Evolutionary conservation across 371 early-diverging fungal genomes (phyloP), one percentile per base, ranked within the genome.

Genomic region (Thermomucor indicae-seudaticae): DNA sequence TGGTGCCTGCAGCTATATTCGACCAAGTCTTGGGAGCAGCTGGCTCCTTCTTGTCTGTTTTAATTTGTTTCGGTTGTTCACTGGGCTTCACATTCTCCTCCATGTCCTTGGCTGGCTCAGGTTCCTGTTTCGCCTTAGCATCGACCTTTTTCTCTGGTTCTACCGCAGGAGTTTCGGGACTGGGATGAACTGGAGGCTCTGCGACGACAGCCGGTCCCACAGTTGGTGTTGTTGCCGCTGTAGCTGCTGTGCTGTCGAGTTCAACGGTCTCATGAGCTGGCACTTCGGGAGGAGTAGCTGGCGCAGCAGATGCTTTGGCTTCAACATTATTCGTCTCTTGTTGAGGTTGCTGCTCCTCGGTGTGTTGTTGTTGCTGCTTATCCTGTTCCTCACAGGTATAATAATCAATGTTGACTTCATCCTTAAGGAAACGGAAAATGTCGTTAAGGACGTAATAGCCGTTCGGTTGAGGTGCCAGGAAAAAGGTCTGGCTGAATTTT

Each of bases 381-480:
- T 32, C 34, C 38, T 54, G 49, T 22, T 45, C 42, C 35, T 51
- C 58, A 25, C 50, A 53, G 10, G 44, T 43, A 43, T 55, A 55
- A 39, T 55, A 55, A 30, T 55, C 55, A 38, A 55, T 55, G 14
- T 55, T 30, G 29, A 51, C 61, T 45, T 89, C 91, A 23, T 96
- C 96, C 65, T 88, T 89, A 53, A 96, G 64, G 76, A 86, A 97
- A 43, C 97, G 88, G 75, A 96, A 88, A 51, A 97, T 92, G 65
- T 96, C 96, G 66, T 95, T 96, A 66, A 89, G 70, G 24, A 96
- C 91, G 64, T 85, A 95, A 71, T 87, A 97, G 12, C 96, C 95
- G 47, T 83, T 83, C 19, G 89, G 89, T 64, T 95, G 92, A 62
- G 84, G 83, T 30, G 93, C 95, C 43, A 97, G 72, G 61, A 93